Evolutionary conservation across 257 asterid genomes (phyloP).

Genomic region (Ligustrum vulgare): DNA sequence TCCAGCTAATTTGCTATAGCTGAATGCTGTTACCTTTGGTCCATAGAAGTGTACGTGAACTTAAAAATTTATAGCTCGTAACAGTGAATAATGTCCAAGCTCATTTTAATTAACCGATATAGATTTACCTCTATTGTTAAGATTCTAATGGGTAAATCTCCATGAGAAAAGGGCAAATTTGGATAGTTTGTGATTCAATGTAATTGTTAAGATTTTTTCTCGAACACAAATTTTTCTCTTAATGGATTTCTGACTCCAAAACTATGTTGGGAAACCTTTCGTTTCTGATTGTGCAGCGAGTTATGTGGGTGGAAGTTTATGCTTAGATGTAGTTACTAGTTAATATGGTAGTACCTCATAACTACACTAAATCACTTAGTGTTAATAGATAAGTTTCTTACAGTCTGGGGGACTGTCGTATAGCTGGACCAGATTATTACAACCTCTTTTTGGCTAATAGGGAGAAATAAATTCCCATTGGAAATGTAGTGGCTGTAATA

Average conservation of each 20-base stretch:
- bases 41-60: background rate
- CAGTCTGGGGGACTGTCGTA: too few species aligned
- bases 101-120: background rate
- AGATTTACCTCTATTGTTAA: background rate
- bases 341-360: background rate
- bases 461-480: background rate
- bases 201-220: too few species aligned
- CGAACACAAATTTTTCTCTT: too few species aligned
- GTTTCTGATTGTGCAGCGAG: too few species aligned
- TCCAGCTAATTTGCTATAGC: background rate
- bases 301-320: too few species aligned
- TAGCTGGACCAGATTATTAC: background rate
- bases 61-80: background rate
- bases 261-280: too few species aligned
- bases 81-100: background rate
- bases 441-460: background rate
- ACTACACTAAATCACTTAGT: background rate
- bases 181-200: too few species aligned
- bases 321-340: too few species aligned
- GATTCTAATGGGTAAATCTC: background rate
- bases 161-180: too few species aligned
- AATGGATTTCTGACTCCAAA: too few species aligned
- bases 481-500: background rate
- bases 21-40: background rate
- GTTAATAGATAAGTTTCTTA: too few species aligned